Conservation (phyloP, 2,329 filamentous ascomycete species). For the Trichoderma sp. region DNA sequence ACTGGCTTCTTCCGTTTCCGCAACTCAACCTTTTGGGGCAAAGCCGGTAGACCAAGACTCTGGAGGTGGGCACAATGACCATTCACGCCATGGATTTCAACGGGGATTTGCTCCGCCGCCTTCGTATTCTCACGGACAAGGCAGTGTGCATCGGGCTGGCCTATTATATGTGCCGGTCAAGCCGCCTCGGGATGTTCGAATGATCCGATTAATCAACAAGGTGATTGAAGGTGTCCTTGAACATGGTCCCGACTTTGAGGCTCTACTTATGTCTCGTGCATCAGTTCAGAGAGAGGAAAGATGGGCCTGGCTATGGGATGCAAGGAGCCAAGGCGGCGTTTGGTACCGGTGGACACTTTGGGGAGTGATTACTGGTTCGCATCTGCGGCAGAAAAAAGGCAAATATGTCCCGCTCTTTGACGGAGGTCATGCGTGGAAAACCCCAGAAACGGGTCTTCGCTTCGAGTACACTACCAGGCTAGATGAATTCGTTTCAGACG, state of each 20-base stretch:
- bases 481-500: constrained; percentile 76
- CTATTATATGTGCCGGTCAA: constrained; percentile 68
- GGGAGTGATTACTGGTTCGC: constrained; percentile 72
- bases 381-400: constrained; percentile 43
- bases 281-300: constrained; percentile 83
- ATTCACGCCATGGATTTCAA: constrained; percentile 44
- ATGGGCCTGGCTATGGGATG: constrained; percentile 93
- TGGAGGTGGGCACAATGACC: constrained; percentile 33
- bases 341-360: constrained; percentile 94
- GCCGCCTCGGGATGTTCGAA: constrained; percentile 72
- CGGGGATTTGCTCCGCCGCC: constrained; percentile 73
- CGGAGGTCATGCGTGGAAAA: constrained; percentile 71
- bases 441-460: constrained; percentile 67
- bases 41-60: constrained; percentile 54
- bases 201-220: constrained; percentile 81
- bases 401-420: constrained; percentile 70
- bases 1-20: constrained; percentile 39
- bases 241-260: constrained; percentile 85
- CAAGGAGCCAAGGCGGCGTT: constrained; percentile 71
- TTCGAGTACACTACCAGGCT: constrained; percentile 78
- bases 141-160: constrained; percentile 43
- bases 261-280: constrained; percentile 80
- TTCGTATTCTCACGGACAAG: constrained; percentile 54
- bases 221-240: constrained; percentile 76
- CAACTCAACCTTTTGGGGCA: constrained; percentile 73